Percentiles rank a stretch among this genome's conserved stretches.
Evolutionary conservation across 768 basidiomycete species (phyloP).

Genomic region (Pisolithus tinctorius): DNA sequence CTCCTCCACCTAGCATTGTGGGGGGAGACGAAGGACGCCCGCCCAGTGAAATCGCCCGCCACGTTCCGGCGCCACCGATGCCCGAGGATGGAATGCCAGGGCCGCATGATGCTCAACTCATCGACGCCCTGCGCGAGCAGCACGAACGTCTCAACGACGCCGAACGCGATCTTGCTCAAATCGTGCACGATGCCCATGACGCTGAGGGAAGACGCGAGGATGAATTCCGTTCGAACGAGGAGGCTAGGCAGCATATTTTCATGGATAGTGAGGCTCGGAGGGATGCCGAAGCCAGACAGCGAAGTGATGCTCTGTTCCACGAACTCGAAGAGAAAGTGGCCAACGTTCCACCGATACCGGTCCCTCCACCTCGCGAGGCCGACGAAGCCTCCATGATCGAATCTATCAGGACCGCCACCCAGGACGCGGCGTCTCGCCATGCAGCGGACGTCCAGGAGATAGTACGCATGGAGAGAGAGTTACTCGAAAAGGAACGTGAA

Average conservation of each 20-base stretch:
- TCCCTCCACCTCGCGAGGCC: conserved; percentile 10
- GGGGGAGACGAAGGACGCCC: conserved; percentile 17
- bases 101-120: conserved; percentile 27
- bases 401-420: conserved; percentile 36
- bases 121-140: conserved; percentile 41
- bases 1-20: conserved; percentile 4
- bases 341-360: conserved; percentile 15
- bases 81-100: conserved; percentile 11
- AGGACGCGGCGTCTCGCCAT: conserved; percentile 51
- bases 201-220: conserved; percentile 59
- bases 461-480: conserved; percentile 53
- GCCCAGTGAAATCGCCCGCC: conserved; percentile 21
- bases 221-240: conserved; percentile 60
- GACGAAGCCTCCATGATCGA: conserved; percentile 30
- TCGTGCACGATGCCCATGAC: conserved; percentile 44
- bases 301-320: conserved; percentile 17
- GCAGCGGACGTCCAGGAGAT: conserved; percentile 53
- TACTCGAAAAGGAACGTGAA: conserved; percentile 49
- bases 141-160: conserved; percentile 52
- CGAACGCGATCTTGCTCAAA: conserved; percentile 42
- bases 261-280: conserved; percentile 52
- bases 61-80: conserved; percentile 17
- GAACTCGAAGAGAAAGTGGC: conserved; percentile 25
- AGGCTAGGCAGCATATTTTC: conserved; percentile 57
- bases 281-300: conserved; percentile 46